phyloP scores from a whole-genome alignment of 2,329 filamentous ascomycete species.

The Penicillium expansum region DNA sequence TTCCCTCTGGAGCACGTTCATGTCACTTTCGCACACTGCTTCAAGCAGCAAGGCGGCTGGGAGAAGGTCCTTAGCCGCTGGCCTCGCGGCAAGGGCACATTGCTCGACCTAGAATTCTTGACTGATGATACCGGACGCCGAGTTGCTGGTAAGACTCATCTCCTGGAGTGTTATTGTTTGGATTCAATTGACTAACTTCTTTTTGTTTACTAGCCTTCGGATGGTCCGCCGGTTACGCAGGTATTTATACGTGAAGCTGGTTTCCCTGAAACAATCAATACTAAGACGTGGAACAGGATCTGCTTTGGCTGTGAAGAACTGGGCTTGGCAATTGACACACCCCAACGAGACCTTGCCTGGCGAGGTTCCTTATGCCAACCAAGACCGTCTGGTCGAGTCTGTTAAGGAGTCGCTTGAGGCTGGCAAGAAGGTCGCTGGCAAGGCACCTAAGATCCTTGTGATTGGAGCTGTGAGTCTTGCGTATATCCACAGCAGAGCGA shows the following conservation, averaged over 20 bases:
- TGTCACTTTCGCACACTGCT: constrained; percentile 71
- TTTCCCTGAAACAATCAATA: not conserved
- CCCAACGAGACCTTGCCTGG: constrained; percentile 64
- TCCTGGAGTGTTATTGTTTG: not conserved
- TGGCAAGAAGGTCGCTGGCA: constrained; percentile 65
- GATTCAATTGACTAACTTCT: constrained; percentile 4
- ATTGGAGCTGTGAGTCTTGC: constrained; percentile 64
- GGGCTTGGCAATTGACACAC: constrained; percentile 77
- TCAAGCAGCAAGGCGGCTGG: constrained; percentile 77
- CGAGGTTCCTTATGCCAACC: constrained; percentile 61
- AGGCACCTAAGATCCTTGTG: constrained; percentile 71
- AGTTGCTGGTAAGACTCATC: constrained; percentile 36
- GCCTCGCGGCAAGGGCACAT: constrained; percentile 68
- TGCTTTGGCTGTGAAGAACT: constrained; percentile 72
- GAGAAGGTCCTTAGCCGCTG: constrained; percentile 76
- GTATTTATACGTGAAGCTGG: constrained; percentile 20
- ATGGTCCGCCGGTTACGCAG: constrained; percentile 72
- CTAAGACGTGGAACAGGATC: constrained; percentile 47
- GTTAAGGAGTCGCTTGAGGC: constrained; percentile 69
- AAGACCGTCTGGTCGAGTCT: constrained; percentile 68
- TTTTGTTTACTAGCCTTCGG: constrained; percentile 40
- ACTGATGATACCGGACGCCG: constrained; percentile 66
- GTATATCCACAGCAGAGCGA: not conserved
- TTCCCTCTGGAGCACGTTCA: constrained; percentile 69
- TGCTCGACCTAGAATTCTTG: constrained; percentile 86